Base-by-base conservation (phyloP, 352 stramenopile genomes). In the Phytophthora pini region DNA sequence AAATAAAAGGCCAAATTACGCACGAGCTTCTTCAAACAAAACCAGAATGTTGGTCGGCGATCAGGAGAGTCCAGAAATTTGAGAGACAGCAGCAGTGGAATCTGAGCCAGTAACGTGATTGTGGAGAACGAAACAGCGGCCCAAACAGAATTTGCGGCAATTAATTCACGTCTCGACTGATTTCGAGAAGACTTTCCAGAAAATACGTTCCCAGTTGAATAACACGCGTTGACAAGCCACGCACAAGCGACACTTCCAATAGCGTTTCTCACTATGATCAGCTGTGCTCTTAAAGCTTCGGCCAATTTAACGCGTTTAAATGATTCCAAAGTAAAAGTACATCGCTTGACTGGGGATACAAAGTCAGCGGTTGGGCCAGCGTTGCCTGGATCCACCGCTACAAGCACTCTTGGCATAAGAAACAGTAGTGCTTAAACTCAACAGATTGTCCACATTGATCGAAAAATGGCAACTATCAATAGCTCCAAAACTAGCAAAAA, bases 1-100 rank as follows among this genome's bases (percentile, higher is more conserved):
- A 63, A 72, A 32, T 67, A 67, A 12, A 57, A 29, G 4, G 20
- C 13, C 0, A 44, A 45, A 2, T 8, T 31, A 1, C 43, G 44
- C 2, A 49, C n/a, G 5, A 72, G 56, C 11, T 63, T 65, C 22
- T 63, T 67, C 0, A 72, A 7, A n/a, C 64, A 68, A 56, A 68
- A 58, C 56, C 29, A 55, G 2, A 55, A 9, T 9, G 43, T 63
- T 31, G 57, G 57, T 12, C 29, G 56, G 1, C 17, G 29, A 38
- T 68, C 64, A 27, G 56, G 56, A 9, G 12, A n/a, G 4, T 54
- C 22, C 9, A 72, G 1, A 43, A 57, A 72, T 47, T 29, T 44
- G 17, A 72, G 39, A 5, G 45, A 54, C n/a, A 67, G 5, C 13
- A 72, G 36, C n/a, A 39, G 22, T n/a, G 48, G 53, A 40, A 69